Evolutionary conservation across 2,329 filamentous ascomycete genomes (phyloP).

Genomic region (Endoconidiophora laricicola): DNA sequence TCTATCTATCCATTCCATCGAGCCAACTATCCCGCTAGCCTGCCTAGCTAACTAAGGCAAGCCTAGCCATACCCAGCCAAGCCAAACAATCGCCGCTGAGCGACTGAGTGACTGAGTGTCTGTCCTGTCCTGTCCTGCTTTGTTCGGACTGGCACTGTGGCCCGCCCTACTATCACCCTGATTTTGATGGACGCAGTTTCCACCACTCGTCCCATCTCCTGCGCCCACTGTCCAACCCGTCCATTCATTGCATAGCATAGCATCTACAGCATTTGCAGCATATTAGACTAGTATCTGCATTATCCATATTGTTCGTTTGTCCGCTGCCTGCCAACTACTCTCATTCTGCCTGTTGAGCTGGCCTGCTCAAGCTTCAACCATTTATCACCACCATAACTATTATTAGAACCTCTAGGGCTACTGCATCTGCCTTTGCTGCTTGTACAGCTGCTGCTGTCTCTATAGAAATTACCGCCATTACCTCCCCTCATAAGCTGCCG

Average conservation of each 20-base stretch:
- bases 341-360: not conserved
- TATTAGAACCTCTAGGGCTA: no score
- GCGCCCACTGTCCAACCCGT: no score
- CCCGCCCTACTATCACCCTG: not conserved
- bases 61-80: no score
- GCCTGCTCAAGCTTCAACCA: no score
- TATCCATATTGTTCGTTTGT: not conserved
- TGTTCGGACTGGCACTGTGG: not conserved
- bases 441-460: not conserved
- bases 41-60: no score
- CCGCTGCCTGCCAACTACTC: not conserved
- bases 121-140: not conserved
- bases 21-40: no score
- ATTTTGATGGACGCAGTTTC: not conserved
- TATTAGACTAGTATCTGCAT: constrained; percentile 7
- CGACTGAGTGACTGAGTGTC: no score
- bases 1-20: no score
- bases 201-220: not conserved
- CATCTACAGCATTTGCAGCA: constrained; percentile 6
- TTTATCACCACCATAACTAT: no score
- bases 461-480: not conserved
- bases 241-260: not conserved
- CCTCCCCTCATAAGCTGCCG: not conserved
- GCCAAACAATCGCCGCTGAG: no score
- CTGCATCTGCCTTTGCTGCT: no score